A percentile compares a stretch with the other conserved stretches of the same genome.
Conservation (phyloP, 2,329 filamentous ascomycete genomes). For the Arthroderma sp. region DNA sequence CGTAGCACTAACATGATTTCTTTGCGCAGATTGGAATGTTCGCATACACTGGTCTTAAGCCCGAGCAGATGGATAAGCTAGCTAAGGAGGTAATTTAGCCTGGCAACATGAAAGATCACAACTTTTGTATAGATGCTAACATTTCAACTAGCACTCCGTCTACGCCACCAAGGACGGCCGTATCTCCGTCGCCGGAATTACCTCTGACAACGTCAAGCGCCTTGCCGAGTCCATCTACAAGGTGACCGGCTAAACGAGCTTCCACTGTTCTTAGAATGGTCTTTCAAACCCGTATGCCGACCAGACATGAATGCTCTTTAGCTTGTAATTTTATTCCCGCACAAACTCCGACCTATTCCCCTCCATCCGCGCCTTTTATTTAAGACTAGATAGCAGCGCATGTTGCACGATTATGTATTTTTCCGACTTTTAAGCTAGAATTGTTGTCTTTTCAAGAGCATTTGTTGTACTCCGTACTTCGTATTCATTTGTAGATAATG, state of each 20-base stretch:
- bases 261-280: background rate
- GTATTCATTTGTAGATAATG: no score
- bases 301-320: background rate
- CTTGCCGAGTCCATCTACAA: constrained; percentile 40
- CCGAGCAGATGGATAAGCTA: constrained; percentile 81
- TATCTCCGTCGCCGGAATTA: constrained; percentile 39
- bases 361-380: no score
- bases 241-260: constrained; percentile 31
- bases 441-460: no score
- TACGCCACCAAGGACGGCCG: constrained; percentile 74
- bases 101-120: background rate
- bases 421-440: no score
- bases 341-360: no score
- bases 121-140: background rate
- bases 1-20: background rate
- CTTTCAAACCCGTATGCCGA: background rate
- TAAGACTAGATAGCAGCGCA: no score
- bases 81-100: constrained; percentile 59
- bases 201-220: constrained; percentile 36
- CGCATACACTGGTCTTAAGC: constrained; percentile 84
- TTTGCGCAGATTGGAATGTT: constrained; percentile 80
- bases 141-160: constrained; percentile 56
- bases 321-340: background rate
- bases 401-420: no score
- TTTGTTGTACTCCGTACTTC: no score